A percentile compares a stretch with the other conserved stretches of the same genome.
Conservation (phyloP, 2,329 filamentous ascomycete species). For the Aspergillus sp. region DNA sequence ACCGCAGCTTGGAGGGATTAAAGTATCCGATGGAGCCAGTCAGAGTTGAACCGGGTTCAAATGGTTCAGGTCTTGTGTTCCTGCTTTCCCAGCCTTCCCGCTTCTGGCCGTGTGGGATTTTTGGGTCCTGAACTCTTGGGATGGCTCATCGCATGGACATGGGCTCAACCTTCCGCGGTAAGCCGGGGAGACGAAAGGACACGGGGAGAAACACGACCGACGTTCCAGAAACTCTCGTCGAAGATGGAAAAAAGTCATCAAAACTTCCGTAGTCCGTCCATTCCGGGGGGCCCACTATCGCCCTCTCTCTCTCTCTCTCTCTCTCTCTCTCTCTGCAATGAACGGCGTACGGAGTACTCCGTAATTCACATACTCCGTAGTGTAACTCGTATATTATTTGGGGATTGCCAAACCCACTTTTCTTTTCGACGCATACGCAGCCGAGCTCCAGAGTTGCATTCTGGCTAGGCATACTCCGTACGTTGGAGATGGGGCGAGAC, state of each 20-base stretch:
- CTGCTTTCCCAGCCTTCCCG: slow-evolving; percentile 1
- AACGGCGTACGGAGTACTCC: background rate
- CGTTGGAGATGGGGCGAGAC: background rate
- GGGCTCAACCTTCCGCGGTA: background rate
- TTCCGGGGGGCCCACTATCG: background rate
- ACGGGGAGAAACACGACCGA: background rate
- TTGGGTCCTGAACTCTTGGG: background rate
- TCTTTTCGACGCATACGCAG: background rate
- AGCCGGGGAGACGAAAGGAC: background rate
- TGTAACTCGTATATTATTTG: background rate
- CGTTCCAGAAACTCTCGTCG: slow-evolving; percentile 2
- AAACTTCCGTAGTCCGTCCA: background rate
- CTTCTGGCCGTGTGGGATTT: background rate
- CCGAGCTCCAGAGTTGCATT: background rate
- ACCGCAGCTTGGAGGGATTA: slow-evolving; percentile 23
- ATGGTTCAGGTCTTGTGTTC: slow-evolving; percentile 4
- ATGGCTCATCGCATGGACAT: background rate
- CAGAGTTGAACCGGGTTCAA: slow-evolving; percentile 1
- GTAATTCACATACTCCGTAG: background rate
- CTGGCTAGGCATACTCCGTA: background rate
- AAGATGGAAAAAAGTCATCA: background rate
- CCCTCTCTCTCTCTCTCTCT: background rate
- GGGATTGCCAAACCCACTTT: background rate
- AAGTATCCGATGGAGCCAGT: slow-evolving; percentile 17
- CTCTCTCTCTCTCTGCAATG: background rate